Base-by-base conservation (phyloP, 1,284 basidiomycete genomes). In the Fomitopsis palustris region DNA sequence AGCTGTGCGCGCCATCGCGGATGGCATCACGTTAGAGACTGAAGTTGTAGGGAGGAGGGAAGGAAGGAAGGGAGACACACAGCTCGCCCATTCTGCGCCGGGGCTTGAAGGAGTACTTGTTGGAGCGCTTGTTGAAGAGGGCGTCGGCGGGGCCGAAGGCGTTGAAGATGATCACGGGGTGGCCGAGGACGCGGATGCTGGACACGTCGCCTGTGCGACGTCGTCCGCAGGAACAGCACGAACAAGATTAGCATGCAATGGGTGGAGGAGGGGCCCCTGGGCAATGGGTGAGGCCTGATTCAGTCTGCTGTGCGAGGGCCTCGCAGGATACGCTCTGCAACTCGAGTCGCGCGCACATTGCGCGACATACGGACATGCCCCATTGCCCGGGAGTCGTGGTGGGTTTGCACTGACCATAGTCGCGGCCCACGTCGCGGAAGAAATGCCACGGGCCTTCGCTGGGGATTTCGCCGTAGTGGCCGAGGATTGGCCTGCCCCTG, bases 61-160 rank as follows among this genome's bases (percentile, higher is more conserved):
- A 27, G 33, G 47, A 21, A 16, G 23, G 12, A 35, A 31, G 31
- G 19, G n/a, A 23, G 10, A 57, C 60, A 42, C 29, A 65, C 64
- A 65, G 59, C 51, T 64, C 47, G 10, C 62, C 59, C 63, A 67
- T 65, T 47, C 58, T 60, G 19, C 65, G 65, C 29, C 58, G 53
- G 9, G 66, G 65, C 57, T 64, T 64, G 62, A 54, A 55, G 27
- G 67, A 64, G 53, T 70, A 70, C 19, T 60, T 61, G 27, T 54
- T 62, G 38, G 63, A 64, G 41, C 68, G 57, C 57, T 69, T 70
- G 43, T 61, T 61, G 60, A 73, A 68, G 21, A 73, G 54, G 47
- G 70, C 69, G 16, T 65, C 62, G 49, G 67, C 68, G 16, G 67
- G 62, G 54, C 65, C 62, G 25, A 59, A 62, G 47, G 70, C 69